Conservation (phyloP, 202 grass and related monocot species). For the Digitaria exilis region DNA sequence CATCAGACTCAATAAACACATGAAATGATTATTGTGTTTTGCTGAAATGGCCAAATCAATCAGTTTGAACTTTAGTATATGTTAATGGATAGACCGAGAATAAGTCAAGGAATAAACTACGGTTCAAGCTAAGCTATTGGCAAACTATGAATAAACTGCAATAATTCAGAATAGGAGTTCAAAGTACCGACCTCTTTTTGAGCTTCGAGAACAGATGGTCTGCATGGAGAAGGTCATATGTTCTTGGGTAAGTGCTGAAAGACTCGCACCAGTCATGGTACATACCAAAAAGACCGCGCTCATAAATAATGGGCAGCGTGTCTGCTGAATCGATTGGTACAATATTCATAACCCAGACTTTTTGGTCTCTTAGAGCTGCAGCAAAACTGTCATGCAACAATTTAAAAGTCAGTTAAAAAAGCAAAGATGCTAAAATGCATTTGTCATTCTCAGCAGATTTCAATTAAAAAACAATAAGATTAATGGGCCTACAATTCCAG, state of each 20-base stretch:
- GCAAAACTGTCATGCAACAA: slow-evolving; percentile 72
- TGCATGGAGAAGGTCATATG: slow-evolving; percentile 89
- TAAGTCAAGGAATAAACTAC: neutral
- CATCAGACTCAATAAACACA: no score
- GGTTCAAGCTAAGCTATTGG: slow-evolving; percentile 2
- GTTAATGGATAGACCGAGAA: neutral
- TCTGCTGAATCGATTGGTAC: slow-evolving; percentile 89
- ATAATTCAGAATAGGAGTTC: neutral
- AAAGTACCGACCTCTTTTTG: slow-evolving; percentile 70
- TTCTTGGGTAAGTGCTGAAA: slow-evolving; percentile 98
- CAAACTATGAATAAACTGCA: neutral
- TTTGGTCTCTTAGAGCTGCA: slow-evolving; percentile 73
- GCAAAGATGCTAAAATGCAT: neutral
- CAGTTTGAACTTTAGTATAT: neutral
- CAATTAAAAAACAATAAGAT: neutral
- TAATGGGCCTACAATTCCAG: neutral
- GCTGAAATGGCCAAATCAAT: neutral
- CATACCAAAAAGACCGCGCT: slow-evolving; percentile 95
- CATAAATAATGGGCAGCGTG: slow-evolving; percentile 94
- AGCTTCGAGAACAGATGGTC: slow-evolving; percentile 96
- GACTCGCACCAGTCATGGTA: slow-evolving; percentile 99
- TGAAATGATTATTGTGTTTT: no score
- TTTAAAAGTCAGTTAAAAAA: slow-evolving; percentile 31
- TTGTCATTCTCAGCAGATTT: neutral
- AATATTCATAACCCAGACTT: slow-evolving; percentile 99